A percentile compares a stretch with the other conserved stretches of the same genome.
phyloP scores from a whole-genome alignment of 768 basidiomycete species.

The Chiua virens region DNA sequence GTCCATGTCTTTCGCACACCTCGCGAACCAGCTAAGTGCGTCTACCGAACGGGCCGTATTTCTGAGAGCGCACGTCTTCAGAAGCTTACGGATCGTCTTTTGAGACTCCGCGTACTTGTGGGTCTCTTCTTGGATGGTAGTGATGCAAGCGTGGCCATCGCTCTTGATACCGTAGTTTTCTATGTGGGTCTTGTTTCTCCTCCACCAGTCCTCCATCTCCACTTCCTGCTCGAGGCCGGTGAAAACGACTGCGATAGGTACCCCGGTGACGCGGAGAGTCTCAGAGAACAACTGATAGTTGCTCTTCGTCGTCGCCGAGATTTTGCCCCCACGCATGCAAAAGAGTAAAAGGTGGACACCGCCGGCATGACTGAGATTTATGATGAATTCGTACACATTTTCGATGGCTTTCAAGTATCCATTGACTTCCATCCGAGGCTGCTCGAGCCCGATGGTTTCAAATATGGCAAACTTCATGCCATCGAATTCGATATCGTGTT shows the following conservation, averaged over 20 bases:
- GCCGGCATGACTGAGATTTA: constrained; percentile 22
- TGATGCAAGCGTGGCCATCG: constrained; percentile 34
- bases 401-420: constrained; percentile 28
- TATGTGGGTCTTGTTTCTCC: constrained; percentile 25
- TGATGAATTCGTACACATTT: constrained; percentile 33
- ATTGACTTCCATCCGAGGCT: constrained; percentile 28
- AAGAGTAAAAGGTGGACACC: constrained; percentile 46
- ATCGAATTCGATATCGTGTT: constrained; percentile 28
- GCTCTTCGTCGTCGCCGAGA: constrained; percentile 35
- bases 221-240: constrained; percentile 40
- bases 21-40: constrained; percentile 16
- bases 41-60: constrained; percentile 14
- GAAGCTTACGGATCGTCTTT: constrained; percentile 17
- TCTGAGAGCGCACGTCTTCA: constrained; percentile 16
- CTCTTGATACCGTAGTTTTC: constrained; percentile 23
- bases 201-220: constrained; percentile 39
- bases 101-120: constrained; percentile 25
- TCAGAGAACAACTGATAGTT: constrained; percentile 43
- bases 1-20: constrained; percentile 8
- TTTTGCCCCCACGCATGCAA: constrained; percentile 39
- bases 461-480: constrained; percentile 23
- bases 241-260: constrained; percentile 41
- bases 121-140: constrained; percentile 23
- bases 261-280: constrained; percentile 36
- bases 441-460: constrained; percentile 38